Evolutionary conservation across 352 stramenopile genomes (phyloP).

Genomic region (Poterioochromonas sp.): DNA sequence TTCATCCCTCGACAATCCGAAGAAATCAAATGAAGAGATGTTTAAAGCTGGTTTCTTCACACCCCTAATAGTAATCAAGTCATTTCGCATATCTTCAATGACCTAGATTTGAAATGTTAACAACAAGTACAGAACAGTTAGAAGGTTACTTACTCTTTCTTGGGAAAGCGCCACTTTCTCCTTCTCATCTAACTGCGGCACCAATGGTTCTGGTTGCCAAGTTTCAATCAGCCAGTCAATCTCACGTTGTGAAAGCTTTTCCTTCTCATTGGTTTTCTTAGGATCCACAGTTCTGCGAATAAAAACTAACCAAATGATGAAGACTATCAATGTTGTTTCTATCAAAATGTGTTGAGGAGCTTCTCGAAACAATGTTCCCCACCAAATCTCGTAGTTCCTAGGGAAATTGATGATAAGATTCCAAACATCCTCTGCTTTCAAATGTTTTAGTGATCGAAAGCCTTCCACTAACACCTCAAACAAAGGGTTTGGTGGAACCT

Average conservation of each 20-base stretch:
- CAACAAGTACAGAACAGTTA: not conserved
- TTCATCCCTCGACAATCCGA: slow-evolving; percentile 58
- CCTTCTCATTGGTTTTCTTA: slow-evolving; percentile 26
- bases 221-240: slow-evolving; percentile 78
- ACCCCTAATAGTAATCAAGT: slow-evolving; percentile 65
- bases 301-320: slow-evolving; percentile 87
- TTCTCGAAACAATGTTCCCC: slow-evolving; percentile 51
- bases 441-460: no score
- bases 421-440: no score
- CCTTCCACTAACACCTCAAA: no score
- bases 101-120: slow-evolving; percentile 43
- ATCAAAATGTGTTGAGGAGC: slow-evolving; percentile 87
- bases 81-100: slow-evolving; percentile 62
- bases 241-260: slow-evolving; percentile 64
- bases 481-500: no score
- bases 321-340: slow-evolving; percentile 90
- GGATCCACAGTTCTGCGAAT: slow-evolving; percentile 46
- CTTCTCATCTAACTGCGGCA: slow-evolving; percentile 46
- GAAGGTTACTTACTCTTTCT: slow-evolving; percentile 34
- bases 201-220: slow-evolving; percentile 72
- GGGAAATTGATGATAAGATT: slow-evolving; percentile 26
- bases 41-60: slow-evolving; percentile 68
- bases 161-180: slow-evolving; percentile 17
- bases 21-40: slow-evolving; percentile 90
- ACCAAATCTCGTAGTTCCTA: slow-evolving; percentile 53